These are phyloP conservation scores for Mucor lusitanicus DNA, from an alignment of 371 early-diverging fungal genomes.

Conservation along the genomic window DNA sequence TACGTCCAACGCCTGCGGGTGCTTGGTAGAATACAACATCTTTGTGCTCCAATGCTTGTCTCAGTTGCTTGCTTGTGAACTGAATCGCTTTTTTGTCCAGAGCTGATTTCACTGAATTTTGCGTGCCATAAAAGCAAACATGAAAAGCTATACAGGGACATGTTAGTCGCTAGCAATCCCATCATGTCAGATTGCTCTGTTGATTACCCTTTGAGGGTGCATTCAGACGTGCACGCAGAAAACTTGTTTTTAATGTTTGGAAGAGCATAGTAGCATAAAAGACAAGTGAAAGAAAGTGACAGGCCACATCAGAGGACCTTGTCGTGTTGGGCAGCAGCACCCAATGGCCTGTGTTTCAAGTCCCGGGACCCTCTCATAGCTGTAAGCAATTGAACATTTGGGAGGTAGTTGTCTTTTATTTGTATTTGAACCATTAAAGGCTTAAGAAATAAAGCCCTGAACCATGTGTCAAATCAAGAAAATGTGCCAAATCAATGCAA, in stretches of 20 bases:
- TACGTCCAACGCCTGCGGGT: conserved; percentile 39
- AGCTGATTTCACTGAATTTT: conserved; percentile 12
- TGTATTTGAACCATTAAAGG: too few species aligned
- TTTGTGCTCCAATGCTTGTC: conserved; percentile 35
- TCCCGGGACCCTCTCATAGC: not conserved
- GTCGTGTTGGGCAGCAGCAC: not conserved
- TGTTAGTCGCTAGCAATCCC: not conserved
- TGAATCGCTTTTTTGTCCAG: conserved; percentile 26
- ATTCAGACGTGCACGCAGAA: not conserved
- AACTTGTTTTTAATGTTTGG: not conserved
- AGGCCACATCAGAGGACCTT: not conserved
- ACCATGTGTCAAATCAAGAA: too few species aligned
- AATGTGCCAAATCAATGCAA: not conserved
- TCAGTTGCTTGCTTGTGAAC: conserved; percentile 32
- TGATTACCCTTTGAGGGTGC: not conserved
- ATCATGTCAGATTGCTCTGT: not conserved
- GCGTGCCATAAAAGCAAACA: not conserved
- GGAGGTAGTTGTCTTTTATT: too few species aligned
- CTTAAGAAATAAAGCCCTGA: too few species aligned
- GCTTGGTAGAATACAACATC: conserved; percentile 50
- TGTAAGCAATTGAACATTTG: too few species aligned
- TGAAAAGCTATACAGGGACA: not conserved
- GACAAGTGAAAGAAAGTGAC: not conserved
- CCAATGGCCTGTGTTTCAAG: not conserved
- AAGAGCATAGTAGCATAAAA: not conserved